Conservation (phyloP, 2,329 filamentous ascomycete genomes). For the Thielaviopsis euricoi region DNA sequence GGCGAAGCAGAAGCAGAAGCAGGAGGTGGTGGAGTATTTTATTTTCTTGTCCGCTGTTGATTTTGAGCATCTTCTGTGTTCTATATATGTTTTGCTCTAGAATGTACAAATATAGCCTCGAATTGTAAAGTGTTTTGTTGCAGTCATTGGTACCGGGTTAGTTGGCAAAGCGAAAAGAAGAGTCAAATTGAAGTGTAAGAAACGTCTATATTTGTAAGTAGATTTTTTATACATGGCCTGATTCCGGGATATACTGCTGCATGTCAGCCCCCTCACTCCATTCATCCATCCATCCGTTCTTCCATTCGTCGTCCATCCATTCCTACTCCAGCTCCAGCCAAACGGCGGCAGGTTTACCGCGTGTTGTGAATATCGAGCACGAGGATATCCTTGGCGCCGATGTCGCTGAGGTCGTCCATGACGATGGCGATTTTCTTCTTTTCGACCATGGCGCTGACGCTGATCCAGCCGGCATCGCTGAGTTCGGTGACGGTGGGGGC, state of each 20-base stretch:
- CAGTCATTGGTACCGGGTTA: too few species aligned
- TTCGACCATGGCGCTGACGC: constrained; percentile 86
- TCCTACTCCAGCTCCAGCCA: too few species aligned
- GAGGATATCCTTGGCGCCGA: constrained; percentile 72
- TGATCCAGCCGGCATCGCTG: constrained; percentile 82
- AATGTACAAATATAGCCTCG: constrained; percentile 11
- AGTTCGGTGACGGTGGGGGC: constrained; percentile 83
- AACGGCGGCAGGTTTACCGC: constrained; percentile 23
- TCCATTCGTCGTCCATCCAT: too few species aligned
- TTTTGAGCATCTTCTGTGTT: constrained; percentile 2
- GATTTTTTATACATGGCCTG: background rate
- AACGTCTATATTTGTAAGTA: background rate
- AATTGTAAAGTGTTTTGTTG: too few species aligned
- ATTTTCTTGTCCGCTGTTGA: background rate
- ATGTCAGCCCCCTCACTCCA: background rate
- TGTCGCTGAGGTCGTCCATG: constrained; percentile 67
- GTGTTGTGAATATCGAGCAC: constrained; percentile 78
- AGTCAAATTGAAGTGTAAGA: too few species aligned
- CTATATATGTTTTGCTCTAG: constrained; percentile 1
- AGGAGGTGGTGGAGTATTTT: too few species aligned
- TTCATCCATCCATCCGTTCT: background rate
- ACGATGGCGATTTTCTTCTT: constrained; percentile 69
- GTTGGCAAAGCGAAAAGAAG: too few species aligned
- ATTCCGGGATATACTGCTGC: constrained; percentile 7
- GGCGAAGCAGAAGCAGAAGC: too few species aligned